Percentiles rank a stretch among this genome's conserved stretches.
These are phyloP conservation scores for Lachancea waltii DNA, from an alignment of 805 yeast species.

Conservation along the genomic window DNA sequence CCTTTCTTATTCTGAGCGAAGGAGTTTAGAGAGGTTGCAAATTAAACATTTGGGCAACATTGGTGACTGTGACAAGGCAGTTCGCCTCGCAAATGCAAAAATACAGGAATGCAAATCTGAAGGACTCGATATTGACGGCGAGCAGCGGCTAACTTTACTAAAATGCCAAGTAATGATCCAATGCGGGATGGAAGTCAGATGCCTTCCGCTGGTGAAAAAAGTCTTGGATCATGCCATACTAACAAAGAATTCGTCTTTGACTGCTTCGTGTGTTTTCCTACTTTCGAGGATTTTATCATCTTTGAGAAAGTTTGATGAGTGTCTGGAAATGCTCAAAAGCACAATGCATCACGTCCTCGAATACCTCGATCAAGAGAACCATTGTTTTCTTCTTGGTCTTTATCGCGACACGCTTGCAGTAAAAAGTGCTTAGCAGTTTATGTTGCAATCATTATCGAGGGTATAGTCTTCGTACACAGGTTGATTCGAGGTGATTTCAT, in stretches of 20 bases:
- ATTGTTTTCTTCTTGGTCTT: neutral
- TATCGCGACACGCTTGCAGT: neutral
- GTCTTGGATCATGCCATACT: constrained; percentile 43
- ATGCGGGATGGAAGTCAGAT: constrained; percentile 43
- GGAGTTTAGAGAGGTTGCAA: constrained; percentile 36
- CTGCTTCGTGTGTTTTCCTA: constrained; percentile 42
- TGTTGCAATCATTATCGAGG: no score
- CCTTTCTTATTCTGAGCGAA: constrained; percentile 31
- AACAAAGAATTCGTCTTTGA: constrained; percentile 40
- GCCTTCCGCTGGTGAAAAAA: constrained; percentile 43
- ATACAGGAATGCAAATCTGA: constrained; percentile 19
- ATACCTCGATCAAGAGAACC: constrained; percentile 1
- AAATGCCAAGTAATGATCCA: constrained; percentile 30
- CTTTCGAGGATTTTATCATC: constrained; percentile 41
- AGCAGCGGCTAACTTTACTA: constrained; percentile 21
- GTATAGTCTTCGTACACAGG: no score
- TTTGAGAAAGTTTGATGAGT: constrained; percentile 38
- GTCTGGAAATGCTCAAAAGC: constrained; percentile 1
- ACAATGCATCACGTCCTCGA: constrained; percentile 4
- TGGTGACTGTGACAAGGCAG: constrained; percentile 26
- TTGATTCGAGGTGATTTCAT: neutral
- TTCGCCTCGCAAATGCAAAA: constrained; percentile 19
- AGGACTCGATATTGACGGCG: constrained; percentile 29
- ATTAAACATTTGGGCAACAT: constrained; percentile 35
- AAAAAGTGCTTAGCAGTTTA: neutral